phyloP scores from a whole-genome alignment of 106 monocot genomes.

The Ottelia alismoides region DNA sequence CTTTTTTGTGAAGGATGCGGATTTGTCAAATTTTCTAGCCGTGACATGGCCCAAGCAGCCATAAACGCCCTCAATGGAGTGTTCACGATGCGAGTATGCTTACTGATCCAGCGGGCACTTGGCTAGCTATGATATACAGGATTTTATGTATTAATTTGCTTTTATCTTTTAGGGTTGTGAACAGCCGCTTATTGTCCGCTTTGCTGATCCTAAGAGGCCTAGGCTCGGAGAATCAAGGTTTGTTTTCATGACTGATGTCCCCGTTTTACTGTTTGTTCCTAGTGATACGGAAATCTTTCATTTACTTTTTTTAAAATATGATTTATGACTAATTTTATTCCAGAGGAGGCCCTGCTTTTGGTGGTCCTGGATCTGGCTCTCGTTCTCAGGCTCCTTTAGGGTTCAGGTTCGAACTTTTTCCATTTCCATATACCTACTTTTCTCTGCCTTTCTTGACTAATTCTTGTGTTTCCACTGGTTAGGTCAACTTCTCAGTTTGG shows the following conservation, averaged over 20 bases:
- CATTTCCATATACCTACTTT: too few relatives aligned
- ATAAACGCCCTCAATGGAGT: constrained; percentile 79
- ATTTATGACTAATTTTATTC: background rate
- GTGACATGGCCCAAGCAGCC: constrained; percentile 78
- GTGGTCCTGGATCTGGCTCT: constrained; percentile 87
- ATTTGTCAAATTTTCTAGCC: constrained; percentile 85
- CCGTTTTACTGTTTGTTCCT: background rate
- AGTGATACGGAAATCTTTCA: background rate
- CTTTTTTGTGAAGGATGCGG: constrained; percentile 94
- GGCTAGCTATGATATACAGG: too few relatives aligned
- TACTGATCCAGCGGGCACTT: too few relatives aligned
- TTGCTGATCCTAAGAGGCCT: constrained; percentile 98
- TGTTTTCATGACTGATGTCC: background rate
- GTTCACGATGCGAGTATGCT: constrained; percentile 71
- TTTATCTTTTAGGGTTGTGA: constrained; percentile 67
- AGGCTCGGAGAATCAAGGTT: constrained; percentile 81
- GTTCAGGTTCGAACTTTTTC: too few relatives aligned
- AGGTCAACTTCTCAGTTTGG: too few relatives aligned
- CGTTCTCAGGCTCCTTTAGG: constrained; percentile 63
- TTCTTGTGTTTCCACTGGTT: too few relatives aligned
- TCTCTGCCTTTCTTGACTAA: too few relatives aligned
- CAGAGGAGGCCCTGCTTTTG: constrained; percentile 94
- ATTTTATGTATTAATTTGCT: background rate
- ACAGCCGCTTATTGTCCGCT: constrained; percentile 90
- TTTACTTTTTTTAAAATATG: background rate